These are phyloP conservation scores for Aulographum hederae DNA, from an alignment of 2,329 filamentous ascomycete genomes.

Conservation along the genomic window DNA sequence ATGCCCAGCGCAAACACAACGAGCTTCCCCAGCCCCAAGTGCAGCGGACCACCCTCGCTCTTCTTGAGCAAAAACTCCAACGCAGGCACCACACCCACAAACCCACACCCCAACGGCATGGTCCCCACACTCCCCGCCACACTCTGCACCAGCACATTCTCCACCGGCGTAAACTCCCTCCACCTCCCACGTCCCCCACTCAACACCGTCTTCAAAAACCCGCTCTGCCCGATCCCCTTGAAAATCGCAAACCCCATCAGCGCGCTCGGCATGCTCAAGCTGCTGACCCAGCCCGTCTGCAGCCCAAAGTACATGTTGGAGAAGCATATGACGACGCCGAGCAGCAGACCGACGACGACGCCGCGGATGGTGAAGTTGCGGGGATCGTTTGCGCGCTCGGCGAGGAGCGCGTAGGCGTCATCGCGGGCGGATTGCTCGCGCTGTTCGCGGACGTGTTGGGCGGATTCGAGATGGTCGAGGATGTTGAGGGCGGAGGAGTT, in stretches of 20 bases:
- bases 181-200: too few relatives aligned
- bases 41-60: constrained; percentile 62
- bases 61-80: constrained; percentile 67
- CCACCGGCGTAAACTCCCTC: constrained; percentile 62
- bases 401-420: too few relatives aligned
- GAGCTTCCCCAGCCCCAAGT: constrained; percentile 55
- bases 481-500: too few relatives aligned
- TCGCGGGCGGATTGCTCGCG: too few relatives aligned
- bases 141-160: constrained; percentile 93
- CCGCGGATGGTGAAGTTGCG: constrained; percentile 72
- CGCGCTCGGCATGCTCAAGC: constrained; percentile 94
- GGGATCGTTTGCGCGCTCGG: constrained; percentile 19
- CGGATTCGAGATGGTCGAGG: too few relatives aligned
- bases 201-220: too few relatives aligned
- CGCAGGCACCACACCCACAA: constrained; percentile 86
- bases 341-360: constrained; percentile 58
- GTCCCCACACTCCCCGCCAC: constrained; percentile 91
- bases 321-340: constrained; percentile 84
- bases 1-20: constrained; percentile 83
- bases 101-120: constrained; percentile 89
- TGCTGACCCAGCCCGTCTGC: constrained; percentile 67
- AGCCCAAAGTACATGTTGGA: constrained; percentile 99
- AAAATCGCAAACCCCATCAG: constrained; percentile 92
- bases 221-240: constrained; percentile 56
- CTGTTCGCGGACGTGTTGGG: too few relatives aligned